Evolutionary conservation across 306 rosid species (phyloP).

Genomic region (Casuarina glauca): DNA sequence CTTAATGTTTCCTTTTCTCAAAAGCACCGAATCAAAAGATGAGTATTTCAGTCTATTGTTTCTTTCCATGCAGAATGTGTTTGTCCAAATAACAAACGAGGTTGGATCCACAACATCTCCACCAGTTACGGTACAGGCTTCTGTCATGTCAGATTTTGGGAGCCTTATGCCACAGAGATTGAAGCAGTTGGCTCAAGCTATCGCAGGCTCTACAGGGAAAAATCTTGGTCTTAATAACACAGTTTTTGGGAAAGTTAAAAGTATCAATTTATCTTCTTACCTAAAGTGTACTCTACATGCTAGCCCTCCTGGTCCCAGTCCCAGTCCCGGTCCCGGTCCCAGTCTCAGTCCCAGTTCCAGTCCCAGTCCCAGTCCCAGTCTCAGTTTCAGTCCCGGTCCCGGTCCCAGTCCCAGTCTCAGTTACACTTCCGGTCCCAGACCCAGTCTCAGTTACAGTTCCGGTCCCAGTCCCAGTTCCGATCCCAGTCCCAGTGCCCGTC

Average conservation of each 20-base stretch:
- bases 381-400: neutral
- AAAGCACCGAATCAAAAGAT: neutral
- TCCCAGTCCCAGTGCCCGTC: constrained; percentile 40
- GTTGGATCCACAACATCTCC: constrained; percentile 63
- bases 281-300: constrained; percentile 47
- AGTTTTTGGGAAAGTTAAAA: constrained; percentile 72
- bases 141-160: constrained; percentile 54
- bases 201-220: constrained; percentile 47
- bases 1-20: neutral
- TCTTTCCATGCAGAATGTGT: constrained; percentile 60
- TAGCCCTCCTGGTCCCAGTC: constrained; percentile 60
- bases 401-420: neutral
- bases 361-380: too few species aligned
- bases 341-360: too few species aligned
- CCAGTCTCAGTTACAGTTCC: too few species aligned
- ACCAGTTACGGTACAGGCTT: constrained; percentile 69
- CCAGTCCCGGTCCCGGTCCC: neutral
- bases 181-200: constrained; percentile 68
- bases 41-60: neutral
- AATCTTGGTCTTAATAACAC: constrained; percentile 83
- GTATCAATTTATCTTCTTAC: constrained; percentile 64
- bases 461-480: too few species aligned
- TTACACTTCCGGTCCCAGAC: too few species aligned
- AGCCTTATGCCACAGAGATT: constrained; percentile 61
- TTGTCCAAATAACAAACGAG: constrained; percentile 63